Evolutionary conservation across 768 basidiomycete genomes (phyloP).

Genomic region (Tulasnella sp.): DNA sequence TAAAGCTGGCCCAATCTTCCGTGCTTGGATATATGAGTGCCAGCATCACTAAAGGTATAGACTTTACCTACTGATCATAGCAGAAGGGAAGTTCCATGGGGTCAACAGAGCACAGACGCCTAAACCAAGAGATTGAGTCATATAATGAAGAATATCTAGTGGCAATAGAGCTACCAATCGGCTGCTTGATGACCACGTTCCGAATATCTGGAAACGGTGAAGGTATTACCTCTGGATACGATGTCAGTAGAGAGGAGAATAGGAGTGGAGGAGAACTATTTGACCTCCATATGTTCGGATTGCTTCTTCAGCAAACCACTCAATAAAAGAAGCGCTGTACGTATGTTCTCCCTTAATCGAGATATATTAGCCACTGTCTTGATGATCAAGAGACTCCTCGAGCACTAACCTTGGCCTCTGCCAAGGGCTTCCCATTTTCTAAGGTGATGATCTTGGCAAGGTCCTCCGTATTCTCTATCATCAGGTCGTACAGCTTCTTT

Average conservation of each 20-base stretch:
- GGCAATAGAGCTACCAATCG: constrained; percentile 59
- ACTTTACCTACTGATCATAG: constrained; percentile 42
- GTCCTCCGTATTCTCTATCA: constrained; percentile 79
- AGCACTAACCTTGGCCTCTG: constrained; percentile 55
- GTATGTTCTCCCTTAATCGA: constrained; percentile 53
- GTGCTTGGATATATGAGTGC: constrained; percentile 34
- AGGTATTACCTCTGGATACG: constrained; percentile 60
- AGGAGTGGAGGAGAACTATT: constrained; percentile 14
- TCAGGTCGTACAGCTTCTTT: constrained; percentile 60
- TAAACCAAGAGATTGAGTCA: not conserved
- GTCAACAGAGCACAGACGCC: constrained; percentile 15
- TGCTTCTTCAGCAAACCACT: constrained; percentile 72
- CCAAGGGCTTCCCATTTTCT: constrained; percentile 89
- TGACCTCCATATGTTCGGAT: constrained; percentile 80
- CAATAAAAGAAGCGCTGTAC: constrained; percentile 77
- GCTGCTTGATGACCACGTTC: constrained; percentile 88
- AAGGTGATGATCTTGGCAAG: constrained; percentile 76
- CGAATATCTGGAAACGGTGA: constrained; percentile 53
- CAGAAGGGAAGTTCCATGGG: constrained; percentile 74
- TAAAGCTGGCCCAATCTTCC: constrained; percentile 79
- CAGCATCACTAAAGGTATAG: constrained; percentile 23
- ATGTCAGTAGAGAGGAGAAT: not conserved
- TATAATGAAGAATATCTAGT: not conserved
- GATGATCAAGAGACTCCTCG: constrained; percentile 1
- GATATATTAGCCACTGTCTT: not conserved